Evolutionary conservation across 2,329 filamentous ascomycete species (phyloP), one percentile per base, ranked within the genome.

Genomic region (Ustulina deusta): DNA sequence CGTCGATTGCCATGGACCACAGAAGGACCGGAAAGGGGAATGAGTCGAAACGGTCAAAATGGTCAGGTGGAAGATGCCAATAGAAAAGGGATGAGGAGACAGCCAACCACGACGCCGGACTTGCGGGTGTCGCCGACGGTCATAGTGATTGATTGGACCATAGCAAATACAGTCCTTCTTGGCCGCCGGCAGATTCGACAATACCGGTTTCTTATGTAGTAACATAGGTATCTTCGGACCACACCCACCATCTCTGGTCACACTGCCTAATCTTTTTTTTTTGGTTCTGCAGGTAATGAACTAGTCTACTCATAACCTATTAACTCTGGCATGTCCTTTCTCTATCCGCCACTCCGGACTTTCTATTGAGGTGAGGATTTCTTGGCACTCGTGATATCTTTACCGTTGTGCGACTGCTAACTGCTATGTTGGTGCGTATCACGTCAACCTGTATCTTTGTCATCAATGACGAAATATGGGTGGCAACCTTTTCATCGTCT

Each of bases 31-130:
- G 27, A 51, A 34, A 51, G 17, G 55, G 22, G n/a, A 62, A 44
- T 42, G 22, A 63, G 54, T 42, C 48, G 20, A 63, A 44, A 59
- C 27, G 40, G 32, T 27, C 48, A 38, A 17, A 59, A 42, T 38
- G 58, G 62, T 68, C 62, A 68, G 34, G 62, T 66, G 66, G 57
- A 42, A 46, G 66, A 46, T 34, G 22, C 40, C 49, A 42, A 42
- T 56, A 22, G 48, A 42, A 56, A 65, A 36, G 56, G 56, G 22
- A 52, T 46, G 44, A 51, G 63, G 15, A 11, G 54, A 57, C 22
- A 58, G 25, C 61, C 61, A 58, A 63, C 52, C 61, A 63, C 27
- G 17, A 25, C 29, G 9, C 42, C 54, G 25, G 52, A 63, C 32
- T 22, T 42, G 25, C 34, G 58, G 64, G 32, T 52, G 55, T 58